Evolutionary conservation across 768 basidiomycete genomes (phyloP).

Genomic region (Leccinum variicolor): DNA sequence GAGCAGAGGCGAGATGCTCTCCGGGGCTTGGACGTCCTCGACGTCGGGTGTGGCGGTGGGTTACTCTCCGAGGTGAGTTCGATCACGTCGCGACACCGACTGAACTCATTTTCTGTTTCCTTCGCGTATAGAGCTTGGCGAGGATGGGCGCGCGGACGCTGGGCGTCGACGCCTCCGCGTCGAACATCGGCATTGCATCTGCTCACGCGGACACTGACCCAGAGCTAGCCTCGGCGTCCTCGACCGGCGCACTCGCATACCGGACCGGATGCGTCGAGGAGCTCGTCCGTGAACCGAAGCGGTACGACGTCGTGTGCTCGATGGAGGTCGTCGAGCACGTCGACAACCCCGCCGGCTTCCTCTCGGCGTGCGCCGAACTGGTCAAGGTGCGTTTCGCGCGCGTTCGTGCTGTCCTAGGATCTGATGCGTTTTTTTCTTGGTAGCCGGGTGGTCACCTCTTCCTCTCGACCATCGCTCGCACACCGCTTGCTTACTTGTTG

Average conservation of each 20-base stretch:
- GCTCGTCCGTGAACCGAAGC: constrained; percentile 57
- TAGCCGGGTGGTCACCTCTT: constrained; percentile 96
- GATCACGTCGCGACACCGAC: neutral
- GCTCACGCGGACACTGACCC: constrained; percentile 82
- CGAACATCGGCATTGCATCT: constrained; percentile 83
- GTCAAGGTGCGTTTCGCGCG: constrained; percentile 63
- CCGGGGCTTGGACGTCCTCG: constrained; percentile 68
- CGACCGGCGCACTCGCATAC: constrained; percentile 51
- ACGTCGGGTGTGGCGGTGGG: constrained; percentile 96
- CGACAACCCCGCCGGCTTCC: constrained; percentile 83
- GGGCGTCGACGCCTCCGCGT: constrained; percentile 88
- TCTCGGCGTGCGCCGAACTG: constrained; percentile 76
- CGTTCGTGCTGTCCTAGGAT: too few species aligned
- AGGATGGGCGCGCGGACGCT: constrained; percentile 83
- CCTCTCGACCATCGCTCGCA: constrained; percentile 92
- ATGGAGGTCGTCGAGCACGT: constrained; percentile 99
- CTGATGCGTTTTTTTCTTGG: constrained; percentile 4
- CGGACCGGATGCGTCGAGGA: constrained; percentile 71
- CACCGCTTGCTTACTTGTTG: constrained; percentile 65
- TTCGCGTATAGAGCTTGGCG: constrained; percentile 68
- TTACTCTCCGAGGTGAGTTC: constrained; percentile 78
- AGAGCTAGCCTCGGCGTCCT: constrained; percentile 34
- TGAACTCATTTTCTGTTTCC: neutral
- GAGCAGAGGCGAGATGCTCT: constrained; percentile 39
- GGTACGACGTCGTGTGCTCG: constrained; percentile 91